These are phyloP conservation scores for Penicillium lagena DNA, from an alignment of 495 filamentous ascomycete species.

Conservation along the genomic window DNA sequence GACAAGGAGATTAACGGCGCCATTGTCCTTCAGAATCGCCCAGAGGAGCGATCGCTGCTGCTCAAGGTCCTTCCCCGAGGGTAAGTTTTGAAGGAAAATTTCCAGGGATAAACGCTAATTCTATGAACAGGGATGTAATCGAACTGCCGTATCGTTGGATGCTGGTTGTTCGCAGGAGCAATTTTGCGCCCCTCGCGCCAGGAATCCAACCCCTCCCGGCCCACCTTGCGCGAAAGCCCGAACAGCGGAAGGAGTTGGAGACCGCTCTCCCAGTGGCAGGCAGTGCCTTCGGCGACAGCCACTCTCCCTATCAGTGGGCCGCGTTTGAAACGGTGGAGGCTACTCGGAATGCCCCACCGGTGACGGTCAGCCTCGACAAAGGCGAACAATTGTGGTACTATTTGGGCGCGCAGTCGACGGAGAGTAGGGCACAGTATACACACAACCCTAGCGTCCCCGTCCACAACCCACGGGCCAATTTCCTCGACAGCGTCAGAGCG, in stretches of 20 bases:
- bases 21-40: slow-evolving; percentile 77
- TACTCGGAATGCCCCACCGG: slow-evolving; percentile 42
- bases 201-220: slow-evolving; percentile 55
- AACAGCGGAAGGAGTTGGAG: slow-evolving; percentile 38
- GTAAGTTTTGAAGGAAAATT: slow-evolving; percentile 43
- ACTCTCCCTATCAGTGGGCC: slow-evolving; percentile 63
- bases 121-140: slow-evolving; percentile 37
- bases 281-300: slow-evolving; percentile 51
- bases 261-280: slow-evolving; percentile 48
- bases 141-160: slow-evolving; percentile 52
- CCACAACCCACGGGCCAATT: slow-evolving; percentile 53
- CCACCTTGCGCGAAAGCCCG: slow-evolving; percentile 47
- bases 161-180: slow-evolving; percentile 46
- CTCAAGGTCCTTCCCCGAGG: slow-evolving; percentile 84
- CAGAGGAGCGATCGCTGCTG: slow-evolving; percentile 56
- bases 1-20: slow-evolving; percentile 88
- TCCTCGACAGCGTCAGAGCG: slow-evolving; percentile 49
- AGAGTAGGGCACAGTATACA: slow-evolving; percentile 88
- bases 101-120: no score
- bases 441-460: slow-evolving; percentile 59
- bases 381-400: slow-evolving; percentile 84
- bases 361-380: slow-evolving; percentile 58
- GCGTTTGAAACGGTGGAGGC: slow-evolving; percentile 64
- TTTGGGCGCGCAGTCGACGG: slow-evolving; percentile 78
- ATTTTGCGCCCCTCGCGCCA: slow-evolving; percentile 41